phyloP scores from a whole-genome alignment of 495 filamentous ascomycete genomes.

The Xylaria longipes region DNA sequence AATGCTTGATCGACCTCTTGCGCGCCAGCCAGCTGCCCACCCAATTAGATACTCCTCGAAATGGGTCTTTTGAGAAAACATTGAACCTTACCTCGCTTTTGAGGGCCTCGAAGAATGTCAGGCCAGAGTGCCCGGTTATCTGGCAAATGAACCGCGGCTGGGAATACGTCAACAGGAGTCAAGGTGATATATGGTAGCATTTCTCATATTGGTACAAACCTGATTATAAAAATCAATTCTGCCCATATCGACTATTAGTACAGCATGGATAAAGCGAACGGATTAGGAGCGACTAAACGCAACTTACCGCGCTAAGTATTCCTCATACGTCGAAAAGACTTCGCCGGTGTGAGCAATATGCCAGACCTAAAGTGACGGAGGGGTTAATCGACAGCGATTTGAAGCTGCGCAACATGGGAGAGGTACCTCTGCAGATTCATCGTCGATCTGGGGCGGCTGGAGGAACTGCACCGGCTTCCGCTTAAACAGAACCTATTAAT shows the following conservation, averaged over 20 bases:
- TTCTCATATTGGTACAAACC: constrained; percentile 51
- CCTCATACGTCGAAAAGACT: constrained; percentile 87
- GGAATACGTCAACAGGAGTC: constrained; percentile 29
- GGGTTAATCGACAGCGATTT: constrained; percentile 33
- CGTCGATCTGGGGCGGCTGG: constrained; percentile 71
- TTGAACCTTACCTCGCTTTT: constrained; percentile 81
- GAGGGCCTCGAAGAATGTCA: constrained; percentile 93
- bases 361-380: constrained; percentile 71
- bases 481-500: constrained; percentile 85
- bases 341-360: constrained; percentile 88
- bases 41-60: constrained; percentile 29
- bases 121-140: constrained; percentile 89
- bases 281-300: background rate
- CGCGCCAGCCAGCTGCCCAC: constrained; percentile 76
- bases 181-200: background rate
- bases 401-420: constrained; percentile 23
- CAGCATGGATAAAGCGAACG: background rate
- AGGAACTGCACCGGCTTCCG: constrained; percentile 92
- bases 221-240: constrained; percentile 88
- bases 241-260: constrained; percentile 21
- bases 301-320: constrained; percentile 78
- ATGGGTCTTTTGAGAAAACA: constrained; percentile 4
- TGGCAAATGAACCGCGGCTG: constrained; percentile 91
- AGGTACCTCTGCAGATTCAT: constrained; percentile 79
- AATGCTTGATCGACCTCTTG: constrained; percentile 90